phyloP scores from a whole-genome alignment of 2,329 filamentous ascomycete species.

The Beauveria asiatica region DNA sequence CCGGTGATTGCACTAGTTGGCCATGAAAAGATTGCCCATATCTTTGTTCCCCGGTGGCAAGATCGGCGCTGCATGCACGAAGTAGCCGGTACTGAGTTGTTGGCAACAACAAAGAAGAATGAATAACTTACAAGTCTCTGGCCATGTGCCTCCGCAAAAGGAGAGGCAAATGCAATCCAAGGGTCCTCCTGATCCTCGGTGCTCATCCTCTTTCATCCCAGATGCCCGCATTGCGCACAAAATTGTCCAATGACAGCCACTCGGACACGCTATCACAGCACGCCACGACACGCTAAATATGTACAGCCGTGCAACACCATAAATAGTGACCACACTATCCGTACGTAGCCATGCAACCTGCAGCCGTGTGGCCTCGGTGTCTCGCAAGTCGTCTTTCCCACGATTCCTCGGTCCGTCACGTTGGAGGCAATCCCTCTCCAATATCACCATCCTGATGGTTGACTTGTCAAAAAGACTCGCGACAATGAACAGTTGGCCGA shows the following conservation, averaged over 20 bases:
- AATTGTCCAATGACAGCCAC: slow-evolving; percentile 4
- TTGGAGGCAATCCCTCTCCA: too few species aligned
- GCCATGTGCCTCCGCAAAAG: not conserved
- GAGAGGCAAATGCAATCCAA: not conserved
- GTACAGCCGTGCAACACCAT: not conserved
- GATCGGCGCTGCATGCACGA: not conserved
- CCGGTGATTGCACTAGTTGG: not conserved
- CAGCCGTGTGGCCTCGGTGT: not conserved
- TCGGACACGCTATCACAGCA: not conserved
- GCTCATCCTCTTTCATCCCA: not conserved
- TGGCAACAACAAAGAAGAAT: not conserved
- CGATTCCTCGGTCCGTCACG: too few species aligned
- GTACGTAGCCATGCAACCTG: not conserved
- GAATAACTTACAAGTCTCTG: too few species aligned
- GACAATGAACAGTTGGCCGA: not conserved
- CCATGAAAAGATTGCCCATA: not conserved
- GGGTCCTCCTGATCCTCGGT: not conserved
- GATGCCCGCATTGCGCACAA: not conserved
- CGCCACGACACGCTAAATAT: not conserved
- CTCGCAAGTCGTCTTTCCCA: too few species aligned
- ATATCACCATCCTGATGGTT: too few species aligned
- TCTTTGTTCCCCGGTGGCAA: not conserved
- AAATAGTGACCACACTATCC: too few species aligned
- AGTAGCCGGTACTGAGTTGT: too few species aligned
- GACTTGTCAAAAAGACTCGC: too few species aligned